A percentile compares a stretch with the other conserved stretches of the same genome.
phyloP scores from a whole-genome alignment of 352 stramenopile species.

The Globisporangium echinulatum region DNA sequence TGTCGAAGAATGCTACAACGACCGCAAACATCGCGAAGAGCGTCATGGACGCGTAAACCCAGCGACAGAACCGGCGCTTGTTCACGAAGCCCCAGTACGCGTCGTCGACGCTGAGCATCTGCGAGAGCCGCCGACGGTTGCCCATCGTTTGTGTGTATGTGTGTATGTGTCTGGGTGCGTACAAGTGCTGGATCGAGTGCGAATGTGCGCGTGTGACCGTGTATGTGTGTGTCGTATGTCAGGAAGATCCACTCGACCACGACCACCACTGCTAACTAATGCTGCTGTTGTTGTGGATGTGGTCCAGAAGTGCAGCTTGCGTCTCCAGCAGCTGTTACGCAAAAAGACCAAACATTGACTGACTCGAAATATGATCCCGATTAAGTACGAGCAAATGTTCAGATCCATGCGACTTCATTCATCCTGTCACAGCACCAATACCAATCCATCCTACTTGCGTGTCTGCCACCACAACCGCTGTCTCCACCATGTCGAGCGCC shows the following conservation, averaged over 20 bases:
- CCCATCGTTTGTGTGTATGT: slow-evolving; percentile 28
- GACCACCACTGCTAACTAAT: too few species aligned
- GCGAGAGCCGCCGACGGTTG: slow-evolving; percentile 48
- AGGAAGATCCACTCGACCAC: too few species aligned
- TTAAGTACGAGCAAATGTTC: not conserved
- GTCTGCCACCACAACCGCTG: not conserved
- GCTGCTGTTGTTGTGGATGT: not conserved
- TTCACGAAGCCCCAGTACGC: slow-evolving; percentile 77
- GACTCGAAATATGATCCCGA: not conserved
- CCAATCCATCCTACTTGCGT: not conserved
- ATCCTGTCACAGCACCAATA: too few species aligned
- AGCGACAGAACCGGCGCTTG: slow-evolving; percentile 69
- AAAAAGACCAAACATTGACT: not conserved
- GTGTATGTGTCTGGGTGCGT: not conserved
- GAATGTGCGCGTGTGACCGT: not conserved
- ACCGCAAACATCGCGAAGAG: slow-evolving; percentile 77
- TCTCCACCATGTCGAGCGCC: too few species aligned
- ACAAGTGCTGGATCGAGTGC: not conserved
- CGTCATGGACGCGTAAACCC: slow-evolving; percentile 60
- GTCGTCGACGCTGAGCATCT: slow-evolving; percentile 70
- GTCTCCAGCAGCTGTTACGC: not conserved
- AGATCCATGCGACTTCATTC: not conserved
- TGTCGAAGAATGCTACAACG: slow-evolving; percentile 67
- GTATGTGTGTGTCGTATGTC: too few species aligned
- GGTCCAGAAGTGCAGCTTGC: not conserved